Evolutionary conservation across 805 yeast genomes (phyloP), one percentile per base, ranked within the genome.

Genomic region (Wickerhamomyces sydowiorum): DNA sequence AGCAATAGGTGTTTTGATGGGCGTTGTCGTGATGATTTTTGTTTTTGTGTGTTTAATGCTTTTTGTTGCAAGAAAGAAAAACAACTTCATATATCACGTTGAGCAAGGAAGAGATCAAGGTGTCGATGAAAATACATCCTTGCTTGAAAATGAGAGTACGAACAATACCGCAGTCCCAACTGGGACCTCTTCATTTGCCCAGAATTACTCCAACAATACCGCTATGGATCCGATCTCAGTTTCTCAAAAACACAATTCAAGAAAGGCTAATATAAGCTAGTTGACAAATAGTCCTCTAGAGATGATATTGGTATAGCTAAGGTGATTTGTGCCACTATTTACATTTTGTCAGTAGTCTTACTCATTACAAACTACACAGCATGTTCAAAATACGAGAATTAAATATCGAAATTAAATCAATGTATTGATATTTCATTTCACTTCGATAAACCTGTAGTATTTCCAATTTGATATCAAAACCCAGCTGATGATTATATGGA

Each of bases 1-100:
- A 25, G 80, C 80, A 0, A 60, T 84, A 22, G 95, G 93, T 7
- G 65, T 82, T 4, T 61, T 83, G 2, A 53, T 82, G 8, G 91
- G 91, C 0, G 67, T 80, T 24, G 49, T 81, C 3, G 51, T 68
- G 4, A 55, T 70, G 24, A 47, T 66, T 2, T 14, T 57, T 1
- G 45, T 64, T 2, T 46, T 64, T 8, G 60, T 66, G 3, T 67
- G 69, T 43, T 62, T 67, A 45, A 57, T 69, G 55, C 46, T 65
- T 17, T 50, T 56, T 8, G 43, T 70, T 41, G 50, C 65, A 23
- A 65, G 65, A 34, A 56, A 46, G 27, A 51, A 48, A 14, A 46
- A 44, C 36, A 42, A 42, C 18, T 22, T 32, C 4, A 19, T 14
- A 7, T 32, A 3, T 10, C 17, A 32, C 15, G 8, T 7, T 13